These are phyloP conservation scores for Suhomyces vadensis DNA, from an alignment of 805 yeast species.

Conservation along the genomic window DNA sequence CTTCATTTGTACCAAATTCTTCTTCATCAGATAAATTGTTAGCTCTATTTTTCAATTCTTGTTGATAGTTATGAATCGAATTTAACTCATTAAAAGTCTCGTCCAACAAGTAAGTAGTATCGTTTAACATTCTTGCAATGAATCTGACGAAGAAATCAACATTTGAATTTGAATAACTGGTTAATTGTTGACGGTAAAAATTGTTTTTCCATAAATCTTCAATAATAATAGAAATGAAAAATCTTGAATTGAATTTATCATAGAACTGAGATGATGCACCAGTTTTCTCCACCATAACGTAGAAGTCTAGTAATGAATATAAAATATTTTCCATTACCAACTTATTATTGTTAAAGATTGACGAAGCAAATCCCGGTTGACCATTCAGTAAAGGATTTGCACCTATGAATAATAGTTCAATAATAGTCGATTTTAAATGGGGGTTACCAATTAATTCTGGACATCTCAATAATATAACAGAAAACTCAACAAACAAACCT, in stretches of 20 bases:
- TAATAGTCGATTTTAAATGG: constrained; percentile 81
- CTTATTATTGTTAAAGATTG: constrained; percentile 62
- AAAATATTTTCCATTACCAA: constrained; percentile 65
- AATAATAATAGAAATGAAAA: constrained; percentile 77
- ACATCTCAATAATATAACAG: constrained; percentile 74
- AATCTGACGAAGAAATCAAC: constrained; percentile 87
- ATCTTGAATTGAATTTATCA: constrained; percentile 91
- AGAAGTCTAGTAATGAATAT: constrained; percentile 83
- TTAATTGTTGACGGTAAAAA: constrained; percentile 66
- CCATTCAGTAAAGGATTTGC: constrained; percentile 56
- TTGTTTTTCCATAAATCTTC: constrained; percentile 82
- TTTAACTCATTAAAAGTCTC: constrained; percentile 82
- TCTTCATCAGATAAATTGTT: constrained; percentile 29
- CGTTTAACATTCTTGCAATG: constrained; percentile 93
- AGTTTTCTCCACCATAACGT: constrained; percentile 93
- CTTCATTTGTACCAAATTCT: constrained; percentile 58
- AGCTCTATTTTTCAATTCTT: constrained; percentile 57
- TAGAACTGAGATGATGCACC: constrained; percentile 94
- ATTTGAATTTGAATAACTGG: constrained; percentile 61
- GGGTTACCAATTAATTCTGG: constrained; percentile 89
- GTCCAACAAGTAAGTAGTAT: constrained; percentile 86
- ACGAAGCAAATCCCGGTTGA: constrained; percentile 72
- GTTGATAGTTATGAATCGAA: constrained; percentile 74
- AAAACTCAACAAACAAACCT: constrained; percentile 63
- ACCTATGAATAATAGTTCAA: constrained; percentile 79